Conservation (phyloP, 73 alveolate species). For the Blepharisma japonicum region DNA sequence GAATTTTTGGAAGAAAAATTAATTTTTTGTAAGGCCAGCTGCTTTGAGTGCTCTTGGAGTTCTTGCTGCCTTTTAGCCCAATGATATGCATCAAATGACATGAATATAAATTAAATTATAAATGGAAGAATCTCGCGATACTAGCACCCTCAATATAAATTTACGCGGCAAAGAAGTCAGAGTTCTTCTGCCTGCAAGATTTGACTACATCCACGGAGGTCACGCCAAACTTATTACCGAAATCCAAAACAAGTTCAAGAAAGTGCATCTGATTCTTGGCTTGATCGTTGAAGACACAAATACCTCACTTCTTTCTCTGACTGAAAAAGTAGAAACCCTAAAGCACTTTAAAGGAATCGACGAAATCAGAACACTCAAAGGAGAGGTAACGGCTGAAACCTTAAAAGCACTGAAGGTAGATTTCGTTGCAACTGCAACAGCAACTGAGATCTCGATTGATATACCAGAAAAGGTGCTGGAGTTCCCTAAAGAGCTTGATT, state of each 20-base stretch:
- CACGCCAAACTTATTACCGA: neutral
- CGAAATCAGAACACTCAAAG: neutral
- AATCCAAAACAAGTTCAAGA: neutral
- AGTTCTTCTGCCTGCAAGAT: neutral
- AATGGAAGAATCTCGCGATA: conserved; percentile 17
- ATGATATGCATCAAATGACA: neutral
- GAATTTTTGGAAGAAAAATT: too few relatives aligned
- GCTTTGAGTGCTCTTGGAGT: too few relatives aligned
- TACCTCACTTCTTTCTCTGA: neutral
- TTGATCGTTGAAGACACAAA: neutral
- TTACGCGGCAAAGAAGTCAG: conserved; percentile 9
- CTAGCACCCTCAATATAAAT: neutral
- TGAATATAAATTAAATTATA: neutral
- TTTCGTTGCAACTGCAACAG: conserved; percentile 6
- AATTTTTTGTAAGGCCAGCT: too few relatives aligned
- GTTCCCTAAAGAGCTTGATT: neutral
- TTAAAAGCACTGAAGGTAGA: neutral
- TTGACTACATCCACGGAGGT: conserved; percentile 17
- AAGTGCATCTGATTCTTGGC: conserved; percentile 5
- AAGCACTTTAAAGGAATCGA: conserved; percentile 4
- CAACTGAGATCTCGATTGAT: neutral
- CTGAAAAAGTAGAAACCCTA: conserved; percentile 16
- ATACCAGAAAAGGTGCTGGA: neutral
- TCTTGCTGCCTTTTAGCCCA: too few relatives aligned
- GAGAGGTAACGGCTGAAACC: neutral